These are phyloP conservation scores for Cyclanthera cordifolia DNA, from an alignment of 306 rosid species.

Conservation along the genomic window DNA sequence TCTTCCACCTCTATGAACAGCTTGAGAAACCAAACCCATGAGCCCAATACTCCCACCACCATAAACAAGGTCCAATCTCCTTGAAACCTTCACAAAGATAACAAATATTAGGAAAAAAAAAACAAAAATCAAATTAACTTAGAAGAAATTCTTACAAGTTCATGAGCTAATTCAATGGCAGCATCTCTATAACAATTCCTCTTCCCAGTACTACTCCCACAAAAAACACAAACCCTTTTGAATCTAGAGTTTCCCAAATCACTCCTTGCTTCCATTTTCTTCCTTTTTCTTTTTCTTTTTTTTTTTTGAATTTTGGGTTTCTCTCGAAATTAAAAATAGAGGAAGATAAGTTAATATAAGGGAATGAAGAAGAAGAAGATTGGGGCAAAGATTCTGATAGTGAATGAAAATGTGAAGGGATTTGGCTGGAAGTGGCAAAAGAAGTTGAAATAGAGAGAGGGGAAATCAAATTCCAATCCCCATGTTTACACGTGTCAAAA, in stretches of 20 bases:
- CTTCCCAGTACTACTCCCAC: constrained; percentile 24
- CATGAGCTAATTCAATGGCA: constrained; percentile 22
- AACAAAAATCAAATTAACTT: background rate
- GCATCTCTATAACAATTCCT: constrained; percentile 22
- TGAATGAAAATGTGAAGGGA: background rate
- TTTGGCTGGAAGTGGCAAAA: constrained; percentile 1
- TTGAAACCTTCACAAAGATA: constrained; percentile 30
- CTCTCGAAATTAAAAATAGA: background rate
- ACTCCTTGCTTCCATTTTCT: constrained; percentile 6
- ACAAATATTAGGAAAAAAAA: background rate
- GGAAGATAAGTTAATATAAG: background rate
- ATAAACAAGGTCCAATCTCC: constrained; percentile 42
- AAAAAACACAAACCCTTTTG: constrained; percentile 22
- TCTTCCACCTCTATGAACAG: constrained; percentile 52
- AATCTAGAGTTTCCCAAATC: constrained; percentile 12
- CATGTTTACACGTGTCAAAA: constrained; percentile 1
- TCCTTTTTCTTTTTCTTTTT: too few species aligned
- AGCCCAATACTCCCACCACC: constrained; percentile 60
- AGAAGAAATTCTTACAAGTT: constrained; percentile 9
- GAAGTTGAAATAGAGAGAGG: background rate
- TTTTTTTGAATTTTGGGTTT: background rate
- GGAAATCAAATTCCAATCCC: background rate
- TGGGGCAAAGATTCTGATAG: background rate
- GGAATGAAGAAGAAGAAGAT: background rate
- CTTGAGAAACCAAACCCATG: constrained; percentile 49